A percentile compares a stretch with the other conserved stretches of the same genome.
Evolutionary conservation across 2,329 filamentous ascomycete species (phyloP).

Genomic region (Teratosphaeria gauchensis): DNA sequence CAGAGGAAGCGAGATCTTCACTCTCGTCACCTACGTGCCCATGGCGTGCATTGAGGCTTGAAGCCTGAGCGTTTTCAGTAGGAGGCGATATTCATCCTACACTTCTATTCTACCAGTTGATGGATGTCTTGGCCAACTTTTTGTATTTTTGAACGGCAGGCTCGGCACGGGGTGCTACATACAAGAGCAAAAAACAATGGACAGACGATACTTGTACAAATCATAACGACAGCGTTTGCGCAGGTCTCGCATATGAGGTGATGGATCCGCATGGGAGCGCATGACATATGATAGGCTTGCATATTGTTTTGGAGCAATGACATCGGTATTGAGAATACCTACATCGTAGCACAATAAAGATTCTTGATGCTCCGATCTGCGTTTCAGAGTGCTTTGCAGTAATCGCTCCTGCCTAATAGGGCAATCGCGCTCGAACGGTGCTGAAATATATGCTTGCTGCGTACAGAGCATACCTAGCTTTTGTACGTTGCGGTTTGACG

Average conservation of each 20-base stretch:
- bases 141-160: not conserved
- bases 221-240: not conserved
- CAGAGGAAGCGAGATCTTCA: not conserved
- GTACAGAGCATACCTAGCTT: not conserved
- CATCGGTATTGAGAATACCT: no score
- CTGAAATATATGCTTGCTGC: not conserved
- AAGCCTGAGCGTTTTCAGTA: not conserved
- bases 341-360: no score
- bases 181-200: not conserved
- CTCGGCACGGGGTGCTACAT: not conserved
- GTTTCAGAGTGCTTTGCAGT: not conserved
- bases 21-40: not conserved
- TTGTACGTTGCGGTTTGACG: no score
- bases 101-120: not conserved
- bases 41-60: not conserved
- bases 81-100: not conserved
- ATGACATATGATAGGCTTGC: not conserved
- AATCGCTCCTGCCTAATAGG: not conserved
- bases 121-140: not conserved
- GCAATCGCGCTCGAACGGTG: not conserved
- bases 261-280: not conserved
- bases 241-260: not conserved
- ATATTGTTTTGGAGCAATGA: not conserved
- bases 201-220: not conserved
- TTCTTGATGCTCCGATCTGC: no score